These are phyloP conservation scores for Dimargaris xerosporica DNA, from an alignment of 192 early-diverging fungal species.

Conservation along the genomic window DNA sequence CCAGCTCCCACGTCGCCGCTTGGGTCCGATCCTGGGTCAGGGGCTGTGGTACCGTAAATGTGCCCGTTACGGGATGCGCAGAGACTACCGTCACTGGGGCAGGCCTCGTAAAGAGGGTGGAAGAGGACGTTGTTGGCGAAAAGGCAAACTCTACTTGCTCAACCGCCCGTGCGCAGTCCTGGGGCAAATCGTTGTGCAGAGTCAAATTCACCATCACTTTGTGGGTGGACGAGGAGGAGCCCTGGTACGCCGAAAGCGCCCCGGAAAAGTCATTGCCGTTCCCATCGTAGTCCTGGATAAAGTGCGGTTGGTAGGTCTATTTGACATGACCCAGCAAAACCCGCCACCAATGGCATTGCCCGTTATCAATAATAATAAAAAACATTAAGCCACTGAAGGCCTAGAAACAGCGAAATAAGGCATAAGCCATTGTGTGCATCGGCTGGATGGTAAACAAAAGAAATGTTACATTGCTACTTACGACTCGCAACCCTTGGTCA, in stretches of 20 bases:
- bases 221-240: neutral
- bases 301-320: neutral
- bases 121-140: neutral
- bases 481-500: too few species aligned
- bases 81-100: conserved; percentile 3
- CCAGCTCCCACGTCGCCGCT: neutral
- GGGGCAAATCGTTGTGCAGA: neutral
- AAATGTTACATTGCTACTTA: too few species aligned
- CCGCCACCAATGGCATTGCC: too few species aligned
- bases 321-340: neutral
- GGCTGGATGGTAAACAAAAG: too few species aligned
- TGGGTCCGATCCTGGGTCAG: neutral
- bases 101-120: neutral
- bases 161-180: neutral
- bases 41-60: neutral
- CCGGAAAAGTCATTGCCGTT: too few species aligned
- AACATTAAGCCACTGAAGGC: too few species aligned
- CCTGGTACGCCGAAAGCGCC: too few species aligned
- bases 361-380: too few species aligned
- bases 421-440: too few species aligned
- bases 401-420: too few species aligned
- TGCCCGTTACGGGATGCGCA: conserved; percentile 3
- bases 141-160: neutral
- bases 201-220: conserved; percentile 9
- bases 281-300: neutral